Evolutionary conservation across 768 basidiomycete species (phyloP).

Genomic region (Auricularia heimuer): DNA sequence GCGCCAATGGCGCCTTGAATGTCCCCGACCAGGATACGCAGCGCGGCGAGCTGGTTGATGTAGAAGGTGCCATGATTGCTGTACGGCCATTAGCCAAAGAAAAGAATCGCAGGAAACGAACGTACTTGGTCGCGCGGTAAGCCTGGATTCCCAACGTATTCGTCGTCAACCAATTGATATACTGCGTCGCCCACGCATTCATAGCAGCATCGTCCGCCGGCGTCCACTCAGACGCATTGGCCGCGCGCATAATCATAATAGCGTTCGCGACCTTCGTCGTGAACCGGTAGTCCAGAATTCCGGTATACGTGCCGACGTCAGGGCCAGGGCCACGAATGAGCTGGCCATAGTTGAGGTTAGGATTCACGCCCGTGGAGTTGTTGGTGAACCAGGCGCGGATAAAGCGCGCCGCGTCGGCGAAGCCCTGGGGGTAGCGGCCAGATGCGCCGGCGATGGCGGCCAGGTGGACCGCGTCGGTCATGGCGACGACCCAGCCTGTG

Average conservation of each 20-base stretch:
- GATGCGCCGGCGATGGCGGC: constrained; percentile 35
- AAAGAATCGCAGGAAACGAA: constrained; percentile 3
- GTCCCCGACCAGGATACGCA: constrained; percentile 47
- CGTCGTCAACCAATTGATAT: constrained; percentile 41
- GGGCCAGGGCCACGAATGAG: constrained; percentile 41
- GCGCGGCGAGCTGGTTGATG: constrained; percentile 46
- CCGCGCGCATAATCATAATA: constrained; percentile 34
- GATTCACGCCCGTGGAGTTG: constrained; percentile 36
- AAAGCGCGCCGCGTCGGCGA: constrained; percentile 41
- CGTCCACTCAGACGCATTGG: constrained; percentile 44
- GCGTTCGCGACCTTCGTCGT: constrained; percentile 44
- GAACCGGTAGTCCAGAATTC: constrained; percentile 48
- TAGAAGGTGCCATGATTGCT: constrained; percentile 65
- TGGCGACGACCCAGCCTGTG: constrained; percentile 29
- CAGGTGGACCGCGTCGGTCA: constrained; percentile 36
- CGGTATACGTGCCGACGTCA: constrained; percentile 38
- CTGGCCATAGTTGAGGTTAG: constrained; percentile 47
- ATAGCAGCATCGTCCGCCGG: constrained; percentile 38
- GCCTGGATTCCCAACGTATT: constrained; percentile 34
- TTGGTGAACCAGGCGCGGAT: constrained; percentile 40
- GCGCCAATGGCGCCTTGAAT: constrained; percentile 35
- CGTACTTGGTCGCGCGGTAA: constrained; percentile 40
- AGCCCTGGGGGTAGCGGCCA: constrained; percentile 17
- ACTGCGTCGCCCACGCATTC: constrained; percentile 33
- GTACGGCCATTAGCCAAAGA: neutral